Evolutionary conservation across 1,139 yeast species (phyloP).

Genomic region (Pichia terricola): DNA sequence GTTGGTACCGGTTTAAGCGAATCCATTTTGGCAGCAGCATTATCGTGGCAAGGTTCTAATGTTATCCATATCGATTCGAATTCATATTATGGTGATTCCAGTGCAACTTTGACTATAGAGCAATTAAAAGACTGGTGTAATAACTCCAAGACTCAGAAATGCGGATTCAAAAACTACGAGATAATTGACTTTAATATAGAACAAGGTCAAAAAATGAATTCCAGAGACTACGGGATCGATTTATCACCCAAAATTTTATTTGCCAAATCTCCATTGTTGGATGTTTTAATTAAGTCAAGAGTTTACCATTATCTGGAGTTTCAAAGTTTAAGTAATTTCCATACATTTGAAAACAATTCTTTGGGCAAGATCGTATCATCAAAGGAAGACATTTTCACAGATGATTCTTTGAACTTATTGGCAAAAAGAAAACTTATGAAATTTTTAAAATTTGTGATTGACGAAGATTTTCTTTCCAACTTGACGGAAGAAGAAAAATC

Average conservation of each 20-base stretch:
- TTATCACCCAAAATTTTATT: slow-evolving; percentile 82
- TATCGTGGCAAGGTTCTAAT: slow-evolving; percentile 92
- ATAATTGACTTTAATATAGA: slow-evolving; percentile 65
- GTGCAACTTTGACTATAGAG: slow-evolving; percentile 78
- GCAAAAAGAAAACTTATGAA: slow-evolving; percentile 86
- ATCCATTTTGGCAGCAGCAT: slow-evolving; percentile 82
- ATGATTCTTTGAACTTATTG: slow-evolving; percentile 63
- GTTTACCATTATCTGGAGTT: slow-evolving; percentile 89
- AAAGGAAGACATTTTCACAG: slow-evolving; percentile 90
- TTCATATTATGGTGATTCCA: slow-evolving; percentile 77
- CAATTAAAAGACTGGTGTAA: slow-evolving; percentile 77
- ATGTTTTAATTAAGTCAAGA: slow-evolving; percentile 68
- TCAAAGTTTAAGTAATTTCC: slow-evolving; percentile 80
- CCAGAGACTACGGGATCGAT: slow-evolving; percentile 80
- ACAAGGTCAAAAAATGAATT: slow-evolving; percentile 37
- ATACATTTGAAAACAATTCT: slow-evolving; percentile 81
- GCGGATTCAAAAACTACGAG: slow-evolving; percentile 36
- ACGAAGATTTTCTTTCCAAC: slow-evolving; percentile 27
- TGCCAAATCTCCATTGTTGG: slow-evolving; percentile 77
- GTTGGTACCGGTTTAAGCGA: slow-evolving; percentile 91
- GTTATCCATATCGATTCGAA: slow-evolving; percentile 84
- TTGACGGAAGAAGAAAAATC: slow-evolving; percentile 9
- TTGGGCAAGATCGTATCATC: slow-evolving; percentile 78
- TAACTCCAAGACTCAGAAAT: slow-evolving; percentile 33
- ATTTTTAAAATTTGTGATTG: slow-evolving; percentile 79